Evolutionary conservation across 768 basidiomycete species (phyloP).

Genomic region (Tremella yokohamensis): DNA sequence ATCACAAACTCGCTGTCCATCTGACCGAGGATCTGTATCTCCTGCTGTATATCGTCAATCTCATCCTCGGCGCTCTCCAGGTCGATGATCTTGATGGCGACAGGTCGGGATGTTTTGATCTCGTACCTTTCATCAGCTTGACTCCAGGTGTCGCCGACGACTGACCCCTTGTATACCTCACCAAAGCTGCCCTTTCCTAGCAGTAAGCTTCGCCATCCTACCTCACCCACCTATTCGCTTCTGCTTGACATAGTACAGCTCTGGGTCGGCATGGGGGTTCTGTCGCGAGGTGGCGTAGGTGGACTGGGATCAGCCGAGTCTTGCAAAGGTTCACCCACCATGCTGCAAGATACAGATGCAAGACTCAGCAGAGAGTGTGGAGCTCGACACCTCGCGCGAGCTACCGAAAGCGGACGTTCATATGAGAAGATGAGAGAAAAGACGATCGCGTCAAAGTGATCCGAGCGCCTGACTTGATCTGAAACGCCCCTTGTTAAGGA

Average conservation of each 20-base stretch:
- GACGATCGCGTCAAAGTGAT: not conserved
- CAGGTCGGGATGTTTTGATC: slow-evolving; percentile 90
- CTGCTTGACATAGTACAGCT: slow-evolving; percentile 95
- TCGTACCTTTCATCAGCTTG: slow-evolving; percentile 64
- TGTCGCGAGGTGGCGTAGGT: slow-evolving; percentile 20
- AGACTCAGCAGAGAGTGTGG: not conserved
- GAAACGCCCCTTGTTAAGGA: slow-evolving; percentile 1
- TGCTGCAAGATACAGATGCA: slow-evolving; percentile 2
- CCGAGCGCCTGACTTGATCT: not conserved
- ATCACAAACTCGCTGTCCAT: slow-evolving; percentile 94
- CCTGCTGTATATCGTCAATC: slow-evolving; percentile 97
- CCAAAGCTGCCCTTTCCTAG: slow-evolving; percentile 97
- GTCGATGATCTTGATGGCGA: slow-evolving; percentile 99
- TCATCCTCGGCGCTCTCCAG: slow-evolving; percentile 98
- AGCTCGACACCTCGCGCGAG: slow-evolving; percentile 3
- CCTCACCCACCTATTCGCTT: slow-evolving; percentile 78
- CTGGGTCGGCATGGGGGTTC: slow-evolving; percentile 63
- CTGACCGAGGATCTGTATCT: slow-evolving; percentile 96
- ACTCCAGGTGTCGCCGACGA: not conserved
- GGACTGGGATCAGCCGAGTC: slow-evolving; percentile 15
- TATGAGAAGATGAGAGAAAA: slow-evolving; percentile 2
- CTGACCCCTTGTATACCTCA: slow-evolving; percentile 96
- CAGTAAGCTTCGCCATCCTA: not conserved
- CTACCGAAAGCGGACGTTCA: not conserved
- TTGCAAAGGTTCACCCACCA: not conserved